Percentiles rank a stretch among this genome's conserved stretches.
phyloP scores from a whole-genome alignment of 2,329 filamentous ascomycete species.

The Fusarium mexicanum region DNA sequence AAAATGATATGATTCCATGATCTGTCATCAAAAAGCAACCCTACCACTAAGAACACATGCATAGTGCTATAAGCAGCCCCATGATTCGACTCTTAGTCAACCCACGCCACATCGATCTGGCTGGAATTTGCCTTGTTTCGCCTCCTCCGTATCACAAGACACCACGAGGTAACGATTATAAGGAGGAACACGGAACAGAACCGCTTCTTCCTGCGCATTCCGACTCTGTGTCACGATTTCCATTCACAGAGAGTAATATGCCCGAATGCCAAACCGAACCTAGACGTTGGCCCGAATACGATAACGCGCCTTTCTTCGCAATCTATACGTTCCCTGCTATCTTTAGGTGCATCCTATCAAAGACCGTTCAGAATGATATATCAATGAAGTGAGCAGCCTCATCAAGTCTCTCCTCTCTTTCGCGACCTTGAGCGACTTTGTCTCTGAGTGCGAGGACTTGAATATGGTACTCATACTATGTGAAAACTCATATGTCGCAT shows the following conservation, averaged over 20 bases:
- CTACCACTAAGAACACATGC: background rate
- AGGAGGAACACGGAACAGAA: background rate
- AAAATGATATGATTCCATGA: conserved; percentile 20
- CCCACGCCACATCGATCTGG: background rate
- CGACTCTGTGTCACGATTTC: background rate
- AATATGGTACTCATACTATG: background rate
- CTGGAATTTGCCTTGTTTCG: background rate
- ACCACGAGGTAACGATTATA: background rate
- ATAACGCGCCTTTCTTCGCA: background rate
- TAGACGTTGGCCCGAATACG: background rate
- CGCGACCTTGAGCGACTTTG: background rate
- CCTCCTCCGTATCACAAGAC: too few relatives aligned
- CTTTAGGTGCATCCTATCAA: accelerated
- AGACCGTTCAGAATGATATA: accelerated
- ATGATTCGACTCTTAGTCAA: conserved; percentile 9
- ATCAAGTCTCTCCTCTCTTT: background rate
- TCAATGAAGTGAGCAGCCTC: background rate
- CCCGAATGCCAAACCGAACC: background rate
- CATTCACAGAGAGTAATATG: background rate
- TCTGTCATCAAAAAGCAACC: conserved; percentile 9
- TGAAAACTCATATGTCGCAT: background rate
- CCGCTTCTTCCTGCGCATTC: background rate
- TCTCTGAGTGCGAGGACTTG: background rate
- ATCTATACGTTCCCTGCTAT: too few relatives aligned
- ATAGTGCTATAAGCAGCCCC: background rate